Evolutionary conservation across 2,329 filamentous ascomycete genomes (phyloP), one percentile per base, ranked within the genome.

Genomic region (Penicillium sp.): DNA sequence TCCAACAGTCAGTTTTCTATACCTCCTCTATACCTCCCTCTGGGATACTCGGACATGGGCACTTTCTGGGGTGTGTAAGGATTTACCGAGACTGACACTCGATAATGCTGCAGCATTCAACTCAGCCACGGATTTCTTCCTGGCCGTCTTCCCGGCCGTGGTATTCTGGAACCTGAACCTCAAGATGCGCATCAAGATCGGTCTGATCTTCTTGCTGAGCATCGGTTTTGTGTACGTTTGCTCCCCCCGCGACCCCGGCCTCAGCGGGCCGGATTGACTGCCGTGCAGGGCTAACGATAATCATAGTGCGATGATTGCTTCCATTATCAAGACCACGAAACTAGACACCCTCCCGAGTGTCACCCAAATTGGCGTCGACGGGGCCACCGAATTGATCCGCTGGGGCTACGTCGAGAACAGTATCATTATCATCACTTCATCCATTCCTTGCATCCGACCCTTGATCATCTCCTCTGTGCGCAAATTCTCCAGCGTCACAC

Each of bases 161-260:
- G 48, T 65, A 3, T 64, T 65, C 43, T 65, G 62, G 62, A 63
- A 56, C 25, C 49, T 65, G 4, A 64, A 64, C 37, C 45, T 65
- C 24, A 62, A 62, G 37, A 40, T 60, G 4, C 50, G 58, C 13
- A 58, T 65, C 51, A 65, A 65, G 35, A 47, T 63, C 43, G 51
- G 59, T 49, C 43, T 65, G 38, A 64, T 64, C 25, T 39, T 45
- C 9, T 52, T 65, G 1, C 53, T 65, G 24, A 62, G 58, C 12
- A 36, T 65, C 24, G 62, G 62, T 5, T 48, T 64, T n/a, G 51
- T 65, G 55, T 63, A 53, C 39, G 60, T 53, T 4, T 11, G 18
- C 2, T 12, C 36, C 39, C 4, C 2, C 2, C 6, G 5, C 3
- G 11, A 3, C 35, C 12, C 35, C 4, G 2, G 6, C 7, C 3